These are phyloP conservation scores for Podila epicladia DNA, from an alignment of 192 early-diverging fungal genomes.

Conservation along the genomic window DNA sequence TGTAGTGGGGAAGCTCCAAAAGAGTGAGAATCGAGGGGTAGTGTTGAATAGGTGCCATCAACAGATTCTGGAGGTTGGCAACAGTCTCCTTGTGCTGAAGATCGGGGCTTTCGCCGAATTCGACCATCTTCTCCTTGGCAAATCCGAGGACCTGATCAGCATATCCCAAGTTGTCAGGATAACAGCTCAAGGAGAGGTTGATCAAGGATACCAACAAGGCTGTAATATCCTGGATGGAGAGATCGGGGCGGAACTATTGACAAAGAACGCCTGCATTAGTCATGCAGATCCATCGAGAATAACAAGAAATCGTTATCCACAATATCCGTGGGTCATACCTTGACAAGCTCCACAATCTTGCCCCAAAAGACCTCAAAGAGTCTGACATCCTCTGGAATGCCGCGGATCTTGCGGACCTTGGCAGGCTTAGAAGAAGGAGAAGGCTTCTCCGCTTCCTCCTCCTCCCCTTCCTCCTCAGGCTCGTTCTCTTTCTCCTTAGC, in stretches of 20 bases:
- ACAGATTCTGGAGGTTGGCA: constrained; percentile 81
- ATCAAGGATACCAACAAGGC: constrained; percentile 89
- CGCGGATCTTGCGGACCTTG: constrained; percentile 65
- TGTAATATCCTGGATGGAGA: constrained; percentile 92
- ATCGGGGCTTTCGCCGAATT: constrained; percentile 70
- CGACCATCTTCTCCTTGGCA: constrained; percentile 80
- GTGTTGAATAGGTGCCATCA: constrained; percentile 84
- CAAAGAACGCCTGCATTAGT: not conserved
- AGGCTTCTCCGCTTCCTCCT: constrained; percentile 34
- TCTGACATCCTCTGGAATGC: constrained; percentile 86
- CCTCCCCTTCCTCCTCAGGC: constrained; percentile 17
- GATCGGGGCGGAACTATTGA: constrained; percentile 84
- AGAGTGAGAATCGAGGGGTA: constrained; percentile 75
- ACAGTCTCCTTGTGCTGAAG: constrained; percentile 75
- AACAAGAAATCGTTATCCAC: not conserved
- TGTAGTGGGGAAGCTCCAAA: constrained; percentile 81
- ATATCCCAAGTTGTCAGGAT: constrained; percentile 86
- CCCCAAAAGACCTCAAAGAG: constrained; percentile 98
- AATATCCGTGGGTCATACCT: constrained; percentile 54
- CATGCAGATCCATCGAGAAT: not conserved
- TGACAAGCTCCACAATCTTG: constrained; percentile 92
- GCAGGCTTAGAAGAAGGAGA: constrained; percentile 40
- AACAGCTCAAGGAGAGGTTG: constrained; percentile 92
- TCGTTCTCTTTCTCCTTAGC: constrained; percentile 20
- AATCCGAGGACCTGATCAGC: constrained; percentile 93